A percentile compares a stretch with the other conserved stretches of the same genome.
phyloP scores from a whole-genome alignment of 1,284 basidiomycete species.

The Tranzscheliella williamsii region DNA sequence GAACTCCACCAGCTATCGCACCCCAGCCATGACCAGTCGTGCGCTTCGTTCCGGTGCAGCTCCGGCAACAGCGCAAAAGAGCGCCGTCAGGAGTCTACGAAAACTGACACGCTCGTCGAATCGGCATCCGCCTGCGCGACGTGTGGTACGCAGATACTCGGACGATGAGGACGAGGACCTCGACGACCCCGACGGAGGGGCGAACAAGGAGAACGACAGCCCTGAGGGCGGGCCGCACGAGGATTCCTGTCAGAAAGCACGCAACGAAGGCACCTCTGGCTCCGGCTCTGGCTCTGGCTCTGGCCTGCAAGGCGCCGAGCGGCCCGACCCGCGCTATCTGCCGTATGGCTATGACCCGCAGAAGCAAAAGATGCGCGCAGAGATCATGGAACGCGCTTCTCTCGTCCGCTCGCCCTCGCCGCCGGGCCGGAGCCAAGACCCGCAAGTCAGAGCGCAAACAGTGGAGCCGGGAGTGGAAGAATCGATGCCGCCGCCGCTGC shows the following conservation, averaged over 20 bases:
- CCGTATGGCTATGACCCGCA: slow-evolving; percentile 37
- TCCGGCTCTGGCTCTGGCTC: slow-evolving; percentile 19
- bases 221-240: neutral
- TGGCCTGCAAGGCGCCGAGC: slow-evolving; percentile 11
- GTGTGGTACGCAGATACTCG: slow-evolving; percentile 44
- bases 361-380: slow-evolving; percentile 24
- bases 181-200: slow-evolving; percentile 15
- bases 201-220: neutral
- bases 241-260: neutral
- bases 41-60: slow-evolving; percentile 19
- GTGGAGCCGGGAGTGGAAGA: slow-evolving; percentile 20
- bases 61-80: slow-evolving; percentile 23
- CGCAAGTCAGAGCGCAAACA: neutral
- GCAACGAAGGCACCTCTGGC: slow-evolving; percentile 21
- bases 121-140: slow-evolving; percentile 41
- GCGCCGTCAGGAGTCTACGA: slow-evolving; percentile 33
- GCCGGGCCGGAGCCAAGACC: neutral
- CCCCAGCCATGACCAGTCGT: slow-evolving; percentile 34
- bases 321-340: slow-evolving; percentile 15
- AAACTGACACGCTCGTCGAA: slow-evolving; percentile 33
- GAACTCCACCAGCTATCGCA: slow-evolving; percentile 26
- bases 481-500: slow-evolving; percentile 29
- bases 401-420: slow-evolving; percentile 34
- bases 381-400: slow-evolving; percentile 37
- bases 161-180: slow-evolving; percentile 52